Evolutionary conservation across 805 yeast species (phyloP), one percentile per base, ranked within the genome.

Genomic region (Trichomonascus vanleenenianus): DNA sequence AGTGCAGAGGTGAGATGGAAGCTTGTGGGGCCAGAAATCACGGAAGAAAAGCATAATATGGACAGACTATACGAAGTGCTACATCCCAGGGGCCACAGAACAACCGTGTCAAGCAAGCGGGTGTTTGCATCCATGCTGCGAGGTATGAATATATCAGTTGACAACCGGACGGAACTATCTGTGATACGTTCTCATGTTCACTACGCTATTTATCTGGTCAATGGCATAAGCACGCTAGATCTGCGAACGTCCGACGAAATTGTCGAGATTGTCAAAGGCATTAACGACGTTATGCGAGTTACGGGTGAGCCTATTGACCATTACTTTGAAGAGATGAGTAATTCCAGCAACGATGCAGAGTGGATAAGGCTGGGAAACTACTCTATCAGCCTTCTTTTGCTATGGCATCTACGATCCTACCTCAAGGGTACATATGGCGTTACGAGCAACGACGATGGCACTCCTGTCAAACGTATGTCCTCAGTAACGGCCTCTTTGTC

Each of bases 241-340:
- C 6, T 40, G 15, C 19, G 15, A 4, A 14, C 30, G 3, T n/a
- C 34, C 25, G 42, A 40, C 34, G 42, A 40, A 31, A 12, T 40
- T 10, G n/a, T 10, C 11, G 42, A 20, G 14, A 14, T 40, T 12
- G 16, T 41, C 31, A 20, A 41, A 30, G 39, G 35, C 8, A 32
- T 41, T 18, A 32, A 12, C 19, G 44, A 20, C 14, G 25, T 41
- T 19, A n/a, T 41, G 30, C 32, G 35, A 20, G 14, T 30, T 30
- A 18, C 42, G 3, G 31, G 42, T 16, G 18, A 25, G 12, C 15
- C 19, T 7, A 31, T 27, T 12, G 42, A 40, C 19, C 42, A 40
- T 11, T 19, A 36, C 25, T 36, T 15, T 19, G 25, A 12, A 7
- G 39, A 36, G 38, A 5, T 15, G 20, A 10, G 38, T n/a, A 34